Evolutionary conservation across 371 early-diverging fungal species (phyloP), one percentile per base, ranked within the genome.

Genomic region (Cokeromyces recurvatus): DNA sequence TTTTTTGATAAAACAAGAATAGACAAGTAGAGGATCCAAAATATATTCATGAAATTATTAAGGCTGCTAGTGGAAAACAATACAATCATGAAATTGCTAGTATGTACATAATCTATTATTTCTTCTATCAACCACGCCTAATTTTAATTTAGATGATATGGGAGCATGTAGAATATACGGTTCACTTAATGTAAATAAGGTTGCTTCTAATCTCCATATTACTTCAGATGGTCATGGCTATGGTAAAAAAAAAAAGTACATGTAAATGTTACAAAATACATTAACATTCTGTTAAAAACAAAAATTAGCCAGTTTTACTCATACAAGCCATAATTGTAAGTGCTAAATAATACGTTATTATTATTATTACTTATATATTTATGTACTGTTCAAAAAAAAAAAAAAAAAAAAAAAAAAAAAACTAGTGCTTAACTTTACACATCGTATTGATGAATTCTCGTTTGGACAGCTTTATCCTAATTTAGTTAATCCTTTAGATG

Each of bases 191-290:
- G 86, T 88, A 24, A 85, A 84, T 67, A 92, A 90, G 51, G 81
- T 93, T 2, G 75, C 86, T 1, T 94, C 94, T 8, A 91, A 90
- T 64, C 74, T 96, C 43, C 95, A 94, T 53, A 79, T 96, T 53
- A 96, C 95, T 0, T 84, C 93, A 1, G 63, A 77, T 34, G 94
- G 94, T 3, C 94, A 94, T 59, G 97, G 94, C 31, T 91, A 93
- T 62, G 67, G 76, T 66, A 89, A 53, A 74, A 35, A 43, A 21
- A 14, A 15, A 21, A 22, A 27, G 25, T 2, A 17, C 19, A 38
- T 12, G 24, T 23, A 9, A 38, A 29, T 22, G 14, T n/a, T n/a
- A n/a, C n/a, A n/a, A n/a, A n/a, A n/a, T n/a, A n/a, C n/a, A n/a
- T n/a, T n/a, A n/a, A n/a, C n/a, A n/a, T n/a, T n/a, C n/a, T n/a